Base-by-base conservation (phyloP, 192 early-diverging fungal genomes). In the Linnemannia elongata region DNA sequence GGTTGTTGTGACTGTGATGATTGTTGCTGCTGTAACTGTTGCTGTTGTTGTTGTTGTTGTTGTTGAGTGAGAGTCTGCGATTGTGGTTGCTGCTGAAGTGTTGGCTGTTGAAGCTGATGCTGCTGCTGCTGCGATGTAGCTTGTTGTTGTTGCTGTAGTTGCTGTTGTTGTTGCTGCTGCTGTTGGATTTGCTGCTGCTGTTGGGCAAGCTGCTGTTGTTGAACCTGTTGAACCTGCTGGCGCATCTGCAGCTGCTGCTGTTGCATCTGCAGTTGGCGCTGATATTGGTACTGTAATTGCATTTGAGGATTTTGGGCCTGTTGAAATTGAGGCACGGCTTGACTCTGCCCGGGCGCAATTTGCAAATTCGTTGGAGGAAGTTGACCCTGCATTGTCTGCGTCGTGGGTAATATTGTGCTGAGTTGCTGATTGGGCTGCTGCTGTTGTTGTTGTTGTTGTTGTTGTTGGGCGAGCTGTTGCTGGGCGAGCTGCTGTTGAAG, bases 221-320 rank as follows among this genome's bases (percentile, higher is more conserved):
- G 74, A 39, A 77, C 76, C 33, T 77, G 76, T 47, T 69, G 73
- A 42, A 44, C 30, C 52, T 74, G 79, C 27, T 68, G 78, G 27
- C 72, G 69, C 54, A 52, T 68, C 12, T 76, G 75, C 8, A 33
- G 69, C 42, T 75, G 75, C 8, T 33, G 69, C 42, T 75, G 74
- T 24, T 10, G 27, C n/a, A 57, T 57, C 55, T 57, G 55, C n/a
- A 57, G 10, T 57, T 57, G 55, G 17, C 52, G 45, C 33, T 75
- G 74, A 52, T 70, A 69, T 71, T 55, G 69, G 33, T 41, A 69
- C 18, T 75, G 75, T 42, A 72, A n/a, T 10, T 72, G 71, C 2
- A 66, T 42, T 66, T 77, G 57, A 44, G 27, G 41, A 54, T 9
- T 20, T 17, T 36, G 35, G 8, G 36, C 41, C n/a, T 41, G 71